These are phyloP conservation scores for Agarophyton chilense DNA, from an alignment of 23 red algal genomes.

Conservation along the genomic window DNA sequence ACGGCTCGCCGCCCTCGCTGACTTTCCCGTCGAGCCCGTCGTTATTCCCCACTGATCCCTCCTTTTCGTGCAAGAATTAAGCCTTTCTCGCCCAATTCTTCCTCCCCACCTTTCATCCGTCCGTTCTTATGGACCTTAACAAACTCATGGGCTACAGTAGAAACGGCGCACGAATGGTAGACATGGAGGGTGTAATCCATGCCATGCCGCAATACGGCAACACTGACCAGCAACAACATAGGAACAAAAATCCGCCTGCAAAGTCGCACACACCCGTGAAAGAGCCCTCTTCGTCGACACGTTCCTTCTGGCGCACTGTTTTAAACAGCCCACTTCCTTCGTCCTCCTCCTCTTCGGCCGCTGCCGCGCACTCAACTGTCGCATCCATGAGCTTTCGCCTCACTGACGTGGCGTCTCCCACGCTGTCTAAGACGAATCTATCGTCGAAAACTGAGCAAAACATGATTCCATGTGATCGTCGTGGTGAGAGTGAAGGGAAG, in stretches of 20 bases:
- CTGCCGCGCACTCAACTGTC: not conserved
- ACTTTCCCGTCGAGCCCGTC: too few relatives aligned
- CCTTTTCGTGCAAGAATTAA: not conserved
- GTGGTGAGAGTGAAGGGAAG: not conserved
- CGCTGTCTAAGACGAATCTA: not conserved
- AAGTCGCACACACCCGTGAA: not conserved
- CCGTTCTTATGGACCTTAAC: conserved; percentile 1
- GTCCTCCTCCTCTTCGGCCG: not conserved
- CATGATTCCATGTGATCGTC: not conserved
- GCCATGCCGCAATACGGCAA: not conserved
- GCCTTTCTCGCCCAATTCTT: not conserved
- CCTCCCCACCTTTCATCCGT: not conserved
- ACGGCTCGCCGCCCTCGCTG: too few relatives aligned
- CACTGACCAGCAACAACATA: not conserved
- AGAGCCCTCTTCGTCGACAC: not conserved
- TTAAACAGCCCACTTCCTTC: not conserved
- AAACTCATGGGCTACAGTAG: not conserved
- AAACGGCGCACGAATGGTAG: not conserved
- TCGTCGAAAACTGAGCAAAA: not conserved
- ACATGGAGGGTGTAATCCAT: conserved; percentile 21
- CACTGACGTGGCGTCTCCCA: not conserved
- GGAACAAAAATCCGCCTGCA: not conserved
- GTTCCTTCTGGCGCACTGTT: conserved; percentile 26
- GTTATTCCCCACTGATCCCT: too few relatives aligned
- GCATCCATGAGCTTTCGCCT: not conserved